phyloP scores from a whole-genome alignment of 805 yeast species.

The Tetrapisispora namnaoensis region DNA sequence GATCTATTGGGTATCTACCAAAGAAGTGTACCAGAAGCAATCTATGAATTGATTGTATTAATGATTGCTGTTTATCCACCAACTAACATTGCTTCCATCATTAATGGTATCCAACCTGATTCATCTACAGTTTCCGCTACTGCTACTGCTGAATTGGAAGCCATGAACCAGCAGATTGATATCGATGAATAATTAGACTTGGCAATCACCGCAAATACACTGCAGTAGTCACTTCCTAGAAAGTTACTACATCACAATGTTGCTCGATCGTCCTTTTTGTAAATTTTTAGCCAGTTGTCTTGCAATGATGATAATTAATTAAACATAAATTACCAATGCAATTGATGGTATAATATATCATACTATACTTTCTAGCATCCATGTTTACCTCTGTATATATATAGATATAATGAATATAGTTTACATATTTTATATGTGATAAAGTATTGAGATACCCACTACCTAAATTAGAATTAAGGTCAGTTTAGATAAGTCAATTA shows the following conservation, averaged over 20 bases:
- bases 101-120: conserved; percentile 29
- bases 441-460: not conserved
- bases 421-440: not conserved
- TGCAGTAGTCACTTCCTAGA: too few relatives aligned
- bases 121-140: conserved; percentile 2
- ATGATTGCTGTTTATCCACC: conserved; percentile 92
- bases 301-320: not conserved
- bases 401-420: conserved; percentile 1
- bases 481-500: not conserved
- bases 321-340: not conserved
- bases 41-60: conserved; percentile 74
- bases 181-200: conserved; percentile 19
- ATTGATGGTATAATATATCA: not conserved
- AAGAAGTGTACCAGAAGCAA: conserved; percentile 71
- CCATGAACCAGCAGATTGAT: conserved; percentile 19
- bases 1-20: conserved; percentile 85
- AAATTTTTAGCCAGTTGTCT: not conserved
- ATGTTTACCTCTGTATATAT: conserved; percentile 1
- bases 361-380: not conserved
- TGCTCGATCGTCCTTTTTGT: not conserved
- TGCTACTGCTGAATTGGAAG: conserved; percentile 12
- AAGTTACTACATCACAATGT: not conserved
- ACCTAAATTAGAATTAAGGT: not conserved
- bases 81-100: conserved; percentile 56
- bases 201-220: not conserved